Percentiles rank a stretch among this genome's conserved stretches.
Conservation (phyloP, 768 basidiomycete genomes). For the Podaxis sp. region DNA sequence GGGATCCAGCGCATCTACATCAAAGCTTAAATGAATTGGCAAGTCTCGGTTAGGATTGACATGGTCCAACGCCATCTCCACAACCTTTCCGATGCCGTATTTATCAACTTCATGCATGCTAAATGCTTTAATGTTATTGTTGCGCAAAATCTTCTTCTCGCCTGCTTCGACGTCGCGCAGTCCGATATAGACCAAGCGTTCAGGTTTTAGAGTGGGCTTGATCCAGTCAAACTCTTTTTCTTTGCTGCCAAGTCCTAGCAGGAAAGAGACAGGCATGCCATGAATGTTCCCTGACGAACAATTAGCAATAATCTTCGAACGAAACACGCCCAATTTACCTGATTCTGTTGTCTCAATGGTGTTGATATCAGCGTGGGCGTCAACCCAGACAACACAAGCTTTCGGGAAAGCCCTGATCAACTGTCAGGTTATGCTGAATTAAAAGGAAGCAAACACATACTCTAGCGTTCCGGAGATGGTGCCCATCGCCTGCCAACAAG, state of each 20-base stretch:
- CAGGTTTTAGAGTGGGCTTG: constrained; percentile 61
- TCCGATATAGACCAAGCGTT: constrained; percentile 92
- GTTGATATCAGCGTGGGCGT: constrained; percentile 98
- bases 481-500: constrained; percentile 65
- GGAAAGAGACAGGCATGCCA: constrained; percentile 97
- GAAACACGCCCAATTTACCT: constrained; percentile 35
- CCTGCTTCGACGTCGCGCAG: constrained; percentile 88
- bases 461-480: constrained; percentile 87
- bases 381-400: constrained; percentile 91
- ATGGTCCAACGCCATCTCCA: constrained; percentile 94
- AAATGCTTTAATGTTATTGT: constrained; percentile 80
- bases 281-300: constrained; percentile 77
- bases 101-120: constrained; percentile 91
- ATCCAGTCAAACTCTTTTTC: constrained; percentile 46
- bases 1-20: constrained; percentile 94
- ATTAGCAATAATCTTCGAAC: background rate
- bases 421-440: background rate
- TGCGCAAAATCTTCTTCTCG: constrained; percentile 82
- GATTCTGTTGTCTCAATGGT: constrained; percentile 77
- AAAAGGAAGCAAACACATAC: constrained; percentile 32
- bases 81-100: constrained; percentile 89
- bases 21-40: constrained; percentile 95
- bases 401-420: constrained; percentile 60
- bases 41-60: constrained; percentile 80
- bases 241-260: constrained; percentile 53